Conservation (phyloP, 352 stramenopile species). For the Phytopythium mirpurense region DNA sequence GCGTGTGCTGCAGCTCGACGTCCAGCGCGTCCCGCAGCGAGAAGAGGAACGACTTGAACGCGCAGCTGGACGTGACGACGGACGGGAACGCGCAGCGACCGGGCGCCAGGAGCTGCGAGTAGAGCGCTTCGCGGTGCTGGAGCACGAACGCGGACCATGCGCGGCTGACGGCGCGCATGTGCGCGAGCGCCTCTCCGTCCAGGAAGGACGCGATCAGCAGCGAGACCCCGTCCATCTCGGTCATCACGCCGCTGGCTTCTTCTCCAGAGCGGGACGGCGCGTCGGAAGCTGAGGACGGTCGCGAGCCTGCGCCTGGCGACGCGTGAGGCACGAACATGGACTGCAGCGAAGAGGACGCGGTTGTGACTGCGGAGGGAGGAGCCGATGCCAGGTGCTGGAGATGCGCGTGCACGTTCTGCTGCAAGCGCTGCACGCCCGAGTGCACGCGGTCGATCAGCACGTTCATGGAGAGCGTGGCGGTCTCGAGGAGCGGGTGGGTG, state of each 20-base stretch:
- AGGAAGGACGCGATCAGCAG: slow-evolving; percentile 47
- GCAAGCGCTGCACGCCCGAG: slow-evolving; percentile 3
- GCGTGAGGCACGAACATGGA: slow-evolving; percentile 7
- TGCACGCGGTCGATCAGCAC: slow-evolving; percentile 2
- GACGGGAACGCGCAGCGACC: slow-evolving; percentile 23
- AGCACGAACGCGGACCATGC: slow-evolving; percentile 36
- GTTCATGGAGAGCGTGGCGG: background rate
- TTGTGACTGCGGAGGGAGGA: background rate
- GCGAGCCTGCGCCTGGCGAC: background rate
- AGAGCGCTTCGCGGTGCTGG: slow-evolving; percentile 34
- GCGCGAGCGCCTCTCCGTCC: slow-evolving; percentile 35
- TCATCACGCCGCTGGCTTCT: slow-evolving; percentile 21
- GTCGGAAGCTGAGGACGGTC: background rate
- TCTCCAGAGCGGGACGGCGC: background rate
- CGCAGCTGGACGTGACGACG: slow-evolving; percentile 33
- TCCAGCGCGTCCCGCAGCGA: slow-evolving; percentile 34
- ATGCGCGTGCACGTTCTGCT: slow-evolving; percentile 9
- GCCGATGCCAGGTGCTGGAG: slow-evolving; percentile 1
- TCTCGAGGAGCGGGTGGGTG: background rate
- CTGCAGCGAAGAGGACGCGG: slow-evolving; percentile 4
- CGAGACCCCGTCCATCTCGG: slow-evolving; percentile 42
- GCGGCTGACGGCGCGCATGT: slow-evolving; percentile 34
- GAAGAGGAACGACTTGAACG: slow-evolving; percentile 54
- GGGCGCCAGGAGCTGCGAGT: slow-evolving; percentile 23
- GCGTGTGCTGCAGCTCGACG: slow-evolving; percentile 42